Conservation (phyloP, 768 basidiomycete genomes). For the Termitomyces sp. region DNA sequence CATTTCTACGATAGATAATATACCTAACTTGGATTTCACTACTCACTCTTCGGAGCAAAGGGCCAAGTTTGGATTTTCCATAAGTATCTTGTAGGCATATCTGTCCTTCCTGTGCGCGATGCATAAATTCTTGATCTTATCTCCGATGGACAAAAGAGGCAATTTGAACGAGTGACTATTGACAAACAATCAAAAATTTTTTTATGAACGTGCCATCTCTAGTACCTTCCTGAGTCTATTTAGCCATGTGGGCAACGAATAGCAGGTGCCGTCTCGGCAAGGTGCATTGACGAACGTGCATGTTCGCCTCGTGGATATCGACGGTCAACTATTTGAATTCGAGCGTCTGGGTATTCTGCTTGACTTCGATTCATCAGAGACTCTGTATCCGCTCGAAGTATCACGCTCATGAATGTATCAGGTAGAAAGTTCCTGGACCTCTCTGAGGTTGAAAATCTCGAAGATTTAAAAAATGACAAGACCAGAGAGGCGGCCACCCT, state of each 20-base stretch:
- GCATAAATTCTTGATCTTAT: conserved; percentile 24
- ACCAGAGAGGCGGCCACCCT: neutral
- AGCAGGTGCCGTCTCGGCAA: neutral
- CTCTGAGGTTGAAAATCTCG: neutral
- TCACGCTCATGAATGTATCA: neutral
- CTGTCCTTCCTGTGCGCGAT: too few species aligned
- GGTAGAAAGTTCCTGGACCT: neutral
- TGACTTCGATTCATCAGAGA: neutral
- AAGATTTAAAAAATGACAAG: neutral
- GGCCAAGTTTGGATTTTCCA: neutral
- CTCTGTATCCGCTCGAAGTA: neutral
- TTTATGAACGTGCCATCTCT: neutral
- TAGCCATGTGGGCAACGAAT: neutral
- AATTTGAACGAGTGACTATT: neutral
- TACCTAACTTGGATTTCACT: too few species aligned
- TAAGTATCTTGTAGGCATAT: conserved; percentile 13
- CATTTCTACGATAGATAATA: too few species aligned
- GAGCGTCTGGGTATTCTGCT: neutral
- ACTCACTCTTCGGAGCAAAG: too few species aligned
- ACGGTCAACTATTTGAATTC: neutral
- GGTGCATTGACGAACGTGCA: conserved; percentile 1
- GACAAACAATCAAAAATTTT: neutral
- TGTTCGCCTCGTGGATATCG: neutral
- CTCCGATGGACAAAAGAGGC: conserved; percentile 26
- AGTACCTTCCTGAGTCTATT: neutral